Evolutionary conservation across 1,139 yeast species (phyloP).

Genomic region (Nadsonia starkeyi-henricii): DNA sequence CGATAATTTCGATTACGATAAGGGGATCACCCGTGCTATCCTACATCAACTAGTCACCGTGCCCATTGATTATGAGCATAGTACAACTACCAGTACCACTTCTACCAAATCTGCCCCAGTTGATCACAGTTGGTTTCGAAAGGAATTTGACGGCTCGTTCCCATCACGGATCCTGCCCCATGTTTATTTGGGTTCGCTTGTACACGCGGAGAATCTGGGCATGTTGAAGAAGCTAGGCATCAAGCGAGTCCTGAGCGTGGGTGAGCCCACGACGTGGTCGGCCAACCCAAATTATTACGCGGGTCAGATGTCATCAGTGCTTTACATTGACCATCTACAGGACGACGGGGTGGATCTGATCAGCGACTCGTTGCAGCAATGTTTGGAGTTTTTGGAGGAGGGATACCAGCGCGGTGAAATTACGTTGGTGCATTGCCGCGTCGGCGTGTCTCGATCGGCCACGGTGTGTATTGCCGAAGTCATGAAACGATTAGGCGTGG

Average conservation of each 20-base stretch:
- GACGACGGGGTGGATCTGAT: constrained; percentile 40
- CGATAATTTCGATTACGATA: neutral
- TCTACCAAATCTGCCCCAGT: neutral
- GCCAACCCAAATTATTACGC: constrained; percentile 1
- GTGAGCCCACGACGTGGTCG: constrained; percentile 60
- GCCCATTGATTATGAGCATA: too few species aligned
- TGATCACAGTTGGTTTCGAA: constrained; percentile 21
- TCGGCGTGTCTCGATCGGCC: constrained; percentile 85
- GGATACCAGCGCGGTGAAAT: constrained; percentile 28
- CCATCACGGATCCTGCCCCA: constrained; percentile 73
- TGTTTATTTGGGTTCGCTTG: constrained; percentile 71
- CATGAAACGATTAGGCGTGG: constrained; percentile 56
- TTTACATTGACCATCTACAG: constrained; percentile 31
- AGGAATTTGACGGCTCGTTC: constrained; percentile 36
- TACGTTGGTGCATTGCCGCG: constrained; percentile 75
- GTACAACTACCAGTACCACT: constrained; percentile 1
- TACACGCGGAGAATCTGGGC: constrained; percentile 64
- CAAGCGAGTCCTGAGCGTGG: constrained; percentile 68
- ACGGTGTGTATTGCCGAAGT: constrained; percentile 83
- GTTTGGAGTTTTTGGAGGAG: constrained; percentile 31
- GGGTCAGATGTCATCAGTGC: constrained; percentile 19
- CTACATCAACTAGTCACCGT: neutral
- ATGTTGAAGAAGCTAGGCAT: constrained; percentile 56
- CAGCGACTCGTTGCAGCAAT: constrained; percentile 26
- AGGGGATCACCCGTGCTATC: neutral